A percentile compares a stretch with the other conserved stretches of the same genome.
Conservation (phyloP, 176 grass and related monocot genomes). For the Pontederia paniculata region DNA sequence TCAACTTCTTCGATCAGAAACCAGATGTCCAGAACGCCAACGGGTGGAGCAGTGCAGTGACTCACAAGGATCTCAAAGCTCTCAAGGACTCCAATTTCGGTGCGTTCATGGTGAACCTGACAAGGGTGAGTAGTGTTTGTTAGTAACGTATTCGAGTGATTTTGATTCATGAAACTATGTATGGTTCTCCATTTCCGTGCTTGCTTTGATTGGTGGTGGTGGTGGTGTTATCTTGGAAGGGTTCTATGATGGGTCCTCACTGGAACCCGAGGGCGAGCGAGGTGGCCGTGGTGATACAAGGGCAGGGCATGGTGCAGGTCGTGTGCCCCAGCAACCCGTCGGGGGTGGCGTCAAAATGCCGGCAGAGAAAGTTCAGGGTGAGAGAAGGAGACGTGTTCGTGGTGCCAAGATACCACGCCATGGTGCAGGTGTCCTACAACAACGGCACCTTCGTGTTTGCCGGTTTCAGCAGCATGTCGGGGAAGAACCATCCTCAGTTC, state of each 20-base stretch:
- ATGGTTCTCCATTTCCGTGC: neutral
- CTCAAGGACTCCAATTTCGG: conserved; percentile 46
- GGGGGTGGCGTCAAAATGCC: conserved; percentile 9
- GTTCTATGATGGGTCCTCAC: conserved; percentile 73
- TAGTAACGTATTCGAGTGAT: no score
- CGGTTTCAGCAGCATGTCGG: conserved; percentile 66
- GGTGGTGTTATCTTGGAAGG: no score
- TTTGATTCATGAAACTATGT: no score
- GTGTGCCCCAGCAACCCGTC: conserved; percentile 42
- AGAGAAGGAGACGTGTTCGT: conserved; percentile 72
- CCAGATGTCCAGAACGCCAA: conserved; percentile 70
- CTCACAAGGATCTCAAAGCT: conserved; percentile 41
- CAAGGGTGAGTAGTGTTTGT: conserved; percentile 26
- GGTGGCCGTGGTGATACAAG: conserved; percentile 51
- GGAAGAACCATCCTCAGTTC: conserved; percentile 72
- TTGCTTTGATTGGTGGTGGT: neutral
- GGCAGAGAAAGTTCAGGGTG: conserved; percentile 34
- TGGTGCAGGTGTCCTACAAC: conserved; percentile 82
- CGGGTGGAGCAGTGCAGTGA: conserved; percentile 78
- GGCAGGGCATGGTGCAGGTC: conserved; percentile 55
- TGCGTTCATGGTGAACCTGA: conserved; percentile 81
- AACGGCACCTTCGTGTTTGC: conserved; percentile 70
- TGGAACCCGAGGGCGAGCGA: conserved; percentile 80
- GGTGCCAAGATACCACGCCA: conserved; percentile 63
- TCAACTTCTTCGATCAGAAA: conserved; percentile 66